A percentile compares a stretch with the other conserved stretches of the same genome.
phyloP scores from a whole-genome alignment of 1,284 basidiomycete genomes.

The Trichosporon ovoides region DNA sequence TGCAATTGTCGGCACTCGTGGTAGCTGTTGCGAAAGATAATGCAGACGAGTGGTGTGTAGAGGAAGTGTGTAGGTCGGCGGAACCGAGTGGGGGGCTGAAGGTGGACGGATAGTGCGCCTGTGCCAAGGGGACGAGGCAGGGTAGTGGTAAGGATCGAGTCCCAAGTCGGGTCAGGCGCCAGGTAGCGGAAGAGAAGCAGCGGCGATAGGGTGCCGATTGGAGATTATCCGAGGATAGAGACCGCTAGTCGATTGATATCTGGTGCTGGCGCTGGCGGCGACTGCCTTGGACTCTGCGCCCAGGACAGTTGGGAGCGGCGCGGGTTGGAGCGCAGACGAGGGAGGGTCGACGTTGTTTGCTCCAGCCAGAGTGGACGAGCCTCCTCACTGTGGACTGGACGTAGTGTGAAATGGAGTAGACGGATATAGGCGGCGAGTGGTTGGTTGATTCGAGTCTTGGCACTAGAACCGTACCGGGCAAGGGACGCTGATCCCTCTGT shows the following conservation, averaged over 20 bases:
- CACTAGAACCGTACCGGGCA: background rate
- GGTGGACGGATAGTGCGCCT: background rate
- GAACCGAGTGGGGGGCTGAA: background rate
- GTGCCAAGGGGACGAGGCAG: constrained; percentile 1
- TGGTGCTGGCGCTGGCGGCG: too few relatives aligned
- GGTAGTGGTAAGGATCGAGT: too few relatives aligned
- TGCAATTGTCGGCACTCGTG: background rate
- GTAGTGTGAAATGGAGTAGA: background rate
- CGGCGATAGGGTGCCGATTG: constrained; percentile 1
- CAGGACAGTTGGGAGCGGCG: too few relatives aligned
- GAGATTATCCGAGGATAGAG: background rate
- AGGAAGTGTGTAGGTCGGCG: background rate
- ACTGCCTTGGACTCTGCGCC: too few relatives aligned
- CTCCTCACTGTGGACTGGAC: too few relatives aligned
- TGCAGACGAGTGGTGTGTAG: background rate
- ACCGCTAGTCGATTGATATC: too few relatives aligned
- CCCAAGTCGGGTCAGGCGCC: too few relatives aligned
- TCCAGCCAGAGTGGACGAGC: too few relatives aligned
- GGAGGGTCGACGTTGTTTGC: too few relatives aligned
- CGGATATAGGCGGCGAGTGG: background rate
- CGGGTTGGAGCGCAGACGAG: too few relatives aligned
- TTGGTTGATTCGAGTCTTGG: background rate
- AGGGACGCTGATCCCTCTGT: too few relatives aligned
- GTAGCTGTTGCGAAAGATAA: background rate
- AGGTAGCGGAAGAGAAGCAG: background rate